Conservation (phyloP, 1,284 basidiomycete genomes). For the Volvariella volvacea region DNA sequence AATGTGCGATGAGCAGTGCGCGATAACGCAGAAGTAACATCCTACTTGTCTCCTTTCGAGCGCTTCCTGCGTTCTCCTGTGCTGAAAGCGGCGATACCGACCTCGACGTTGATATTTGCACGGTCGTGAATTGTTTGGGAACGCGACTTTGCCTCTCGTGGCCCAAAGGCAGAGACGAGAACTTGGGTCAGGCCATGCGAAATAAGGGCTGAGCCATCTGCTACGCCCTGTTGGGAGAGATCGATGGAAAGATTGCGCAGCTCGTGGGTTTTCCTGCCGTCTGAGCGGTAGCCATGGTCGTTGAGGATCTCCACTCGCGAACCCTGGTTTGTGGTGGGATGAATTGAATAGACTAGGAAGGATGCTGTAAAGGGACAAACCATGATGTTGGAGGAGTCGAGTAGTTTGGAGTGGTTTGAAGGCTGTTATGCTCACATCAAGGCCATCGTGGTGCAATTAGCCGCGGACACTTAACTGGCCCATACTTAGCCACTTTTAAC, state of each 20-base stretch:
- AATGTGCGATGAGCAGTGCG: constrained; percentile 5
- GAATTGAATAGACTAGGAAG: no score
- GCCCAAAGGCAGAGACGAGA: constrained; percentile 84
- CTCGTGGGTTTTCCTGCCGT: constrained; percentile 87
- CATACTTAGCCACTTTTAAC: not conserved
- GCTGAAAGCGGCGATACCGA: constrained; percentile 83
- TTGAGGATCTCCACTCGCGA: constrained; percentile 87
- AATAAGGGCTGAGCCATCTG: constrained; percentile 83
- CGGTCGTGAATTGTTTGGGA: constrained; percentile 76
- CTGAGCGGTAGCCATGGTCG: constrained; percentile 83
- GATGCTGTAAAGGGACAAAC: no score
- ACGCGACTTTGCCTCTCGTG: constrained; percentile 77
- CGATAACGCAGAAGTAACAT: constrained; percentile 13
- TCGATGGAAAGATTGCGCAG: constrained; percentile 79
- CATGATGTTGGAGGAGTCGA: no score
- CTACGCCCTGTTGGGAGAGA: constrained; percentile 68
- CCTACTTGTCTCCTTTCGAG: constrained; percentile 83
- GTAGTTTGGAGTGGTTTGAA: not conserved
- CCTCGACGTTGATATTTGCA: constrained; percentile 81
- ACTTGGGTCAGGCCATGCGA: constrained; percentile 90
- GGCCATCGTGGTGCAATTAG: no score
- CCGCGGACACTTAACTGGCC: not conserved
- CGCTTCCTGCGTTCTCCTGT: constrained; percentile 73
- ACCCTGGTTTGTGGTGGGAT: constrained; percentile 34
- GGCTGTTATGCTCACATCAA: not conserved